These are phyloP conservation scores for Leucoagaricus sp. DNA, from an alignment of 1,284 basidiomycete species.

Conservation along the genomic window DNA sequence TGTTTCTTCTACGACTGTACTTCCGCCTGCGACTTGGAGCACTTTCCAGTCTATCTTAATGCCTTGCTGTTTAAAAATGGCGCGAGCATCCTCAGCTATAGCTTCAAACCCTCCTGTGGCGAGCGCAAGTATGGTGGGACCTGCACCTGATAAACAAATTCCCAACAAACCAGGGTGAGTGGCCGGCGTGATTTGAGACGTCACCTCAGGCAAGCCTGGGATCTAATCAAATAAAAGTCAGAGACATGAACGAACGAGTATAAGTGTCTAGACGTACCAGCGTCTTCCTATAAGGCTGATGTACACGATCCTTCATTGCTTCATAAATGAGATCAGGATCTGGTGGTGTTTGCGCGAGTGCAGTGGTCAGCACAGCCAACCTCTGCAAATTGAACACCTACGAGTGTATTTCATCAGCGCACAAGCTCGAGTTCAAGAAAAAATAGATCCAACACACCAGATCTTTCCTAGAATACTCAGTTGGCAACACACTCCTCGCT, in stretches of 20 bases:
- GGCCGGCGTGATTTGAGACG: conserved; percentile 83
- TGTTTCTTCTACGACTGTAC: conserved; percentile 29
- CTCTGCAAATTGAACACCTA: conserved; percentile 99
- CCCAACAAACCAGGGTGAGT: conserved; percentile 94
- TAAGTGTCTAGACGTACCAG: conserved; percentile 50
- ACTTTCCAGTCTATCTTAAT: conserved; percentile 86
- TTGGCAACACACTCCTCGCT: conserved; percentile 88
- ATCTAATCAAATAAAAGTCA: conserved; percentile 59
- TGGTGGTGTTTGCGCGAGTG: conserved; percentile 87
- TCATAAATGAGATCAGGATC: conserved; percentile 96
- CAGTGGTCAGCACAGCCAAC: conserved; percentile 96
- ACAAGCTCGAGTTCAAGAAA: neutral
- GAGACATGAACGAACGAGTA: neutral
- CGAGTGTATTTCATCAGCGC: neutral
- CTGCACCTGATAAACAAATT: conserved; percentile 97
- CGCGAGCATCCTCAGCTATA: conserved; percentile 81
- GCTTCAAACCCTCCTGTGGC: conserved; percentile 83
- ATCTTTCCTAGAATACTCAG: conserved; percentile 86
- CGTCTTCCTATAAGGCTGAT: conserved; percentile 93
- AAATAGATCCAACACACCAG: conserved; percentile 59
- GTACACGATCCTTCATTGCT: conserved; percentile 98
- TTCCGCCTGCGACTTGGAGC: conserved; percentile 64
- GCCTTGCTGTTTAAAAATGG: conserved; percentile 70
- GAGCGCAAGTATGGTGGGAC: conserved; percentile 97
- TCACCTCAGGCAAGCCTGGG: conserved; percentile 91